Conservation (phyloP, 495 filamentous ascomycete genomes). For the Podospora pseudoanserina region DNA sequence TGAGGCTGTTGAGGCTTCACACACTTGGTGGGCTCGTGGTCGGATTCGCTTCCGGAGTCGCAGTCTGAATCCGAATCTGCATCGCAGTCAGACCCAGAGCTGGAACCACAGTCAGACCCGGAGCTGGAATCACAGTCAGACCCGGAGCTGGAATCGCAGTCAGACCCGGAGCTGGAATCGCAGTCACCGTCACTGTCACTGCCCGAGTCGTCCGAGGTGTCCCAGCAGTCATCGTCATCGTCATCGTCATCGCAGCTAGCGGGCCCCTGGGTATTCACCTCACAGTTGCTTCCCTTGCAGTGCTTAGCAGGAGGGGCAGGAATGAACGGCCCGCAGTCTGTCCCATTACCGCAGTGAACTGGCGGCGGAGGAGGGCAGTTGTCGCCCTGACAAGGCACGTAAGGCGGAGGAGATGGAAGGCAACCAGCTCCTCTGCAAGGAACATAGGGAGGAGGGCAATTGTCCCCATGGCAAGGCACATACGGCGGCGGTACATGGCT, state of each 20-base stretch:
- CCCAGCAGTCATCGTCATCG: background rate
- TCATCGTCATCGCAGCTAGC: background rate
- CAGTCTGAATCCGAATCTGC: background rate
- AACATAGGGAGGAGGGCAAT: background rate
- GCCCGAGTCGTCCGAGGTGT: slow-evolving; percentile 3
- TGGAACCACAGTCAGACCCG: background rate
- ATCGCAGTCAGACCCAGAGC: background rate
- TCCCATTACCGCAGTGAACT: background rate
- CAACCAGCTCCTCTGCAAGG: background rate
- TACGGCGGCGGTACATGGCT: background rate
- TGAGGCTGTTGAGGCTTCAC: background rate
- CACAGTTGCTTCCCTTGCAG: background rate
- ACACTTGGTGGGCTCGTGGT: background rate
- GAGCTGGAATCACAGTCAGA: background rate
- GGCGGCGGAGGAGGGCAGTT: background rate
- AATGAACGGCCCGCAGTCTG: background rate
- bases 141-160: background rate
- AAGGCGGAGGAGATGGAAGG: background rate
- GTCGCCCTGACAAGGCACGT: background rate
- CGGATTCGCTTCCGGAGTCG: background rate
- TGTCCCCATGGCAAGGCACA: background rate
- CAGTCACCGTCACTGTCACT: background rate
- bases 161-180: background rate
- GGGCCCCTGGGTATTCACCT: background rate
- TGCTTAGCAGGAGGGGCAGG: slow-evolving; percentile 1